Conservation (phyloP, 495 filamentous ascomycete species). For the Penicillium pulvis region DNA sequence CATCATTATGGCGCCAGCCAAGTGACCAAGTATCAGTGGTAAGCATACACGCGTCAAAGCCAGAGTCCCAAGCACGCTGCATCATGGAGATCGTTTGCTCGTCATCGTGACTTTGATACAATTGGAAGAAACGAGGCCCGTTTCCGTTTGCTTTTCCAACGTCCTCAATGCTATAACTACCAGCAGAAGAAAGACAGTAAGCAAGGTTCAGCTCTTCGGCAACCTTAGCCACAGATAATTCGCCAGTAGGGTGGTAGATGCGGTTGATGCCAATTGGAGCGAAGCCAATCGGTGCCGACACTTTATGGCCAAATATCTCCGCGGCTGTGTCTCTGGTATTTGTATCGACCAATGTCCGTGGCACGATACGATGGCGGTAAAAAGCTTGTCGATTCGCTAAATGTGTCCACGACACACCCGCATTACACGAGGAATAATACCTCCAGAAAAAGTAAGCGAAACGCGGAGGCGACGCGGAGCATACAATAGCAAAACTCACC, state of each 20-base stretch:
- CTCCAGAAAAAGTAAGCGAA: constrained; percentile 13
- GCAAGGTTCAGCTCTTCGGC: constrained; percentile 57
- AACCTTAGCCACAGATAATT: constrained; percentile 60
- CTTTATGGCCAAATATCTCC: constrained; percentile 62
- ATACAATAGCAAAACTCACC: neutral
- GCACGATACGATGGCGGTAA: constrained; percentile 67
- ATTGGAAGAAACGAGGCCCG: constrained; percentile 59
- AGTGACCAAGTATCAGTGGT: constrained; percentile 69
- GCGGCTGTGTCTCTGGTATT: constrained; percentile 58
- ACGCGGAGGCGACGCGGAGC: neutral
- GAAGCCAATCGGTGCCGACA: constrained; percentile 62
- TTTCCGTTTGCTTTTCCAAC: constrained; percentile 58
- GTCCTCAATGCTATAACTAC: constrained; percentile 57
- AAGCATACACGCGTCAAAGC: constrained; percentile 61
- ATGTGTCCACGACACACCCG: constrained; percentile 65
- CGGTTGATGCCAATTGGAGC: constrained; percentile 68
- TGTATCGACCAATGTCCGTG: constrained; percentile 63
- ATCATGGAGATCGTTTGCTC: constrained; percentile 58
- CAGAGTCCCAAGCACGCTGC: constrained; percentile 52
- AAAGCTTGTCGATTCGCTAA: constrained; percentile 69
- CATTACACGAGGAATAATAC: constrained; percentile 68
- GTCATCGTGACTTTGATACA: constrained; percentile 68
- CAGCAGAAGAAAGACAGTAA: constrained; percentile 62
- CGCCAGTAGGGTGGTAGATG: constrained; percentile 61
- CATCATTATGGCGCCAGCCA: constrained; percentile 66